Percentiles rank a stretch among this genome's conserved stretches.
Evolutionary conservation across 1,284 basidiomycete species (phyloP).

Genomic region (Cutaneotrichosporon dermatis): DNA sequence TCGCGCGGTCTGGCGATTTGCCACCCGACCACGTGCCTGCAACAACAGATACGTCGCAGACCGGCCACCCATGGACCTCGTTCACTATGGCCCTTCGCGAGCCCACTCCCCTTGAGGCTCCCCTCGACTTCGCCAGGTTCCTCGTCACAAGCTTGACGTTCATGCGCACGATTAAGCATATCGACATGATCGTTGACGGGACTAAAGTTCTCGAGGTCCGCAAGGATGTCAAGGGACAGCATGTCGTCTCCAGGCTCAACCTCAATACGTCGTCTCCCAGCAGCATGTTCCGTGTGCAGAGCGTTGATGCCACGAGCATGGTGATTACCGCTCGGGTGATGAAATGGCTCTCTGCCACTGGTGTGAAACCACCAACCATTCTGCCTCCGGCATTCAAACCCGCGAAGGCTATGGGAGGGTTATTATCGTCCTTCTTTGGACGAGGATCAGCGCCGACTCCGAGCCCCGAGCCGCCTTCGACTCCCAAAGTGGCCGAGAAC

Average conservation of each 20-base stretch:
- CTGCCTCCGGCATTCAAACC: conserved; percentile 34
- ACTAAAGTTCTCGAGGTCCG: conserved; percentile 67
- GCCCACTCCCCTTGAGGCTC: conserved; percentile 70
- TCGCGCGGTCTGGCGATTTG: conserved; percentile 68
- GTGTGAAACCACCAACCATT: conserved; percentile 50
- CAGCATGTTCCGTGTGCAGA: conserved; percentile 64
- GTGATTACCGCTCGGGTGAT: conserved; percentile 78
- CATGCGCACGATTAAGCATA: conserved; percentile 72
- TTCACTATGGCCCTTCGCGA: conserved; percentile 89
- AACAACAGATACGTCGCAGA: conserved; percentile 29
- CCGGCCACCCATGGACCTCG: conserved; percentile 67
- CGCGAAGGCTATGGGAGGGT: conserved; percentile 68
- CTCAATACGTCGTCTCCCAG: conserved; percentile 50
- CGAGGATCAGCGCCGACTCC: conserved; percentile 44
- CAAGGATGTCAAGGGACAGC: conserved; percentile 62
- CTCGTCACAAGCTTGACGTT: conserved; percentile 91
- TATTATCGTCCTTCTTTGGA: conserved; percentile 58
- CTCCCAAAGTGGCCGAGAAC: conserved; percentile 51
- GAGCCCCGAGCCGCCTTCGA: conserved; percentile 49
- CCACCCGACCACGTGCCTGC: conserved; percentile 49
- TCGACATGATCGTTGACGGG: conserved; percentile 76
- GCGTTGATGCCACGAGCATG: conserved; percentile 65
- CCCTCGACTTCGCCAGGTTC: conserved; percentile 83
- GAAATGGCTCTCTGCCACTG: conserved; percentile 63
- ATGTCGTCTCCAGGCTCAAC: conserved; percentile 57